Evolutionary conservation across 441 rosid genomes (phyloP).

Genomic region (Theobroma grandiflorum): DNA sequence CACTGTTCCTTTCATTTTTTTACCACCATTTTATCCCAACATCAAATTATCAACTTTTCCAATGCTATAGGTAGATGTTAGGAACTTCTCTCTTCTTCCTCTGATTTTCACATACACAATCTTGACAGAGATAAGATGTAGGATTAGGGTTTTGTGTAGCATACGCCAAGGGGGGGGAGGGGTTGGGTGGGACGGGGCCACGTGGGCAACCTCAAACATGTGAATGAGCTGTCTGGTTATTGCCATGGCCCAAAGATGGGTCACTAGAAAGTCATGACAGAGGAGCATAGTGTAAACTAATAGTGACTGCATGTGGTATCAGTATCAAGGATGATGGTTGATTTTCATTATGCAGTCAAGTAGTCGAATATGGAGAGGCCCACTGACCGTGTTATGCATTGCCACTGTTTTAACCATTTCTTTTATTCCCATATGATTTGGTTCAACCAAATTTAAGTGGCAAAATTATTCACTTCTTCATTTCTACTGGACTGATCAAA

Average conservation of each 20-base stretch:
- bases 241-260: constrained; percentile 48
- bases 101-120: constrained; percentile 3
- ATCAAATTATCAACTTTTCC: neutral
- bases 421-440: neutral
- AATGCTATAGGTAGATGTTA: neutral
- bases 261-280: constrained; percentile 48
- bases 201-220: constrained; percentile 56
- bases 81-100: neutral
- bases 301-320: constrained; percentile 49
- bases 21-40: neutral
- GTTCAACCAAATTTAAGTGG: neutral
- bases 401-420: constrained; percentile 17
- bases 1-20: neutral
- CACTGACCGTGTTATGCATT: constrained; percentile 36
- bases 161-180: constrained; percentile 23
- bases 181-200: constrained; percentile 28
- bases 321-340: constrained; percentile 36
- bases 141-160: constrained; percentile 18
- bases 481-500: neutral
- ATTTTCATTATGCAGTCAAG: constrained; percentile 39
- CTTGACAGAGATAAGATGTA: constrained; percentile 27
- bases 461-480: neutral
- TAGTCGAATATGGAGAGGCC: constrained; percentile 31
- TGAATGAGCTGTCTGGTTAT: constrained; percentile 73
- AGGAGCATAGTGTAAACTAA: constrained; percentile 45